Conservation (phyloP, 306 rosid genomes). For the Mimosa bimucronata region DNA sequence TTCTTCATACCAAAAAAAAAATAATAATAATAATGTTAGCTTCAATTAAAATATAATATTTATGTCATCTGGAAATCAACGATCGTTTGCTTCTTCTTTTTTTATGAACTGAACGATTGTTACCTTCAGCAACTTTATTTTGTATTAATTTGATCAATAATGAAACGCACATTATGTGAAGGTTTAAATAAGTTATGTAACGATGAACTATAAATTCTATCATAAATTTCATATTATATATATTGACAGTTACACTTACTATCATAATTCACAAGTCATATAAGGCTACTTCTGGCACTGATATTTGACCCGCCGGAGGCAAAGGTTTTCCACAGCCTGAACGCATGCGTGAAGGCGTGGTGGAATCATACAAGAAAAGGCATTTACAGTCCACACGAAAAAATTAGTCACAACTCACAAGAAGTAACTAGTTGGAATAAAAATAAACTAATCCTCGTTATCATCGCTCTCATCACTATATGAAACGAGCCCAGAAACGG, state of each 20-base stretch:
- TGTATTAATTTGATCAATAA: no score
- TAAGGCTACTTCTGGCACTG: background rate
- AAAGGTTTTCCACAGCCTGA: no score
- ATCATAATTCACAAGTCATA: no score
- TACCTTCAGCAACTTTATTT: background rate
- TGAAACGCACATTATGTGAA: background rate
- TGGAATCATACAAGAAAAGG: background rate
- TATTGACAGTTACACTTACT: background rate
- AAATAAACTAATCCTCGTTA: constrained; percentile 53
- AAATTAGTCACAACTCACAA: background rate
- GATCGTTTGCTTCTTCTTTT: no score
- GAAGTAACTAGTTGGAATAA: constrained; percentile 5
- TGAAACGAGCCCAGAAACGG: constrained; percentile 63
- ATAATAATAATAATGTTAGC: no score
- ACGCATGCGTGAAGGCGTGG: background rate
- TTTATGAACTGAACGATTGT: no score
- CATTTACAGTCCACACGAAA: background rate
- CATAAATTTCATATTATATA: no score
- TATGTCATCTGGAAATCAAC: no score
- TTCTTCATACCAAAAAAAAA: no score
- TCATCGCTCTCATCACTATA: constrained; percentile 93
- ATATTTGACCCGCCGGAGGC: no score
- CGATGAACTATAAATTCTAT: no score
- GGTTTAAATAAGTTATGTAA: background rate
- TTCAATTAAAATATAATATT: no score